phyloP scores from a whole-genome alignment of 1,284 basidiomycete species.

The Earliella scabrosa region DNA sequence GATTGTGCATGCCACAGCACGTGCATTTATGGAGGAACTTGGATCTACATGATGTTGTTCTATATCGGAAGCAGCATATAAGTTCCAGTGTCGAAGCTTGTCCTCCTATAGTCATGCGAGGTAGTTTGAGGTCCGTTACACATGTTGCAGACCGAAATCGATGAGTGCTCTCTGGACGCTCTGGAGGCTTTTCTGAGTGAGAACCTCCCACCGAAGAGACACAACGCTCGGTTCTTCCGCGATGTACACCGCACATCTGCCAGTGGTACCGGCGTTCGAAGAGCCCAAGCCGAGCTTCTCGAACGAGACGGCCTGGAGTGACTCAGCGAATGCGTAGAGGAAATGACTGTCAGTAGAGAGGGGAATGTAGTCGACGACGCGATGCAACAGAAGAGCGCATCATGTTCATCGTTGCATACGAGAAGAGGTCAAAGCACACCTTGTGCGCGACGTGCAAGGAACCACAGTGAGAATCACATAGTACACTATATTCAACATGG shows the following conservation, averaged over 20 bases:
- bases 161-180: constrained; percentile 39
- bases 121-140: no score
- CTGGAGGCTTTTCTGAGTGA: constrained; percentile 34
- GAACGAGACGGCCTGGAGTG: constrained; percentile 42
- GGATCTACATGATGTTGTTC: no score
- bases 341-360: constrained; percentile 48
- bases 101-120: no score
- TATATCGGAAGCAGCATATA: no score
- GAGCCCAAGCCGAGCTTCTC: constrained; percentile 44
- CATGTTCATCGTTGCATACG: constrained; percentile 20
- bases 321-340: constrained; percentile 40
- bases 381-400: constrained; percentile 32
- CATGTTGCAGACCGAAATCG: constrained; percentile 36
- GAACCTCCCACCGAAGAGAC: constrained; percentile 32
- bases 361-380: constrained; percentile 52
- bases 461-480: no score
- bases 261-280: constrained; percentile 35
- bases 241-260: constrained; percentile 43
- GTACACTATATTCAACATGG: no score
- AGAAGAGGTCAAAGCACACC: constrained; percentile 36
- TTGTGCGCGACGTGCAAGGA: constrained; percentile 52
- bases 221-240: constrained; percentile 46
- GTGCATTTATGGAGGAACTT: no score
- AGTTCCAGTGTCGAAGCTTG: no score
- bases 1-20: no score